Conservation (phyloP, 176 grass and related monocot species). For the sorghum (Sorghum bicolor) region Sorghum_bicolor_NCBIv3 NC_012870.2:57275501-57276000, state of each 20-base stretch:
- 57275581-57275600: neutral
- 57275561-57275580: neutral
- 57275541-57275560: neutral
- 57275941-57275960: too few species aligned
- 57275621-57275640: too few species aligned
- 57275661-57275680: neutral
- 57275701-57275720: too few species aligned
- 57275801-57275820: neutral
- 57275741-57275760: neutral
- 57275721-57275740: too few species aligned
- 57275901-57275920: too few species aligned
- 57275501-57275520: neutral
- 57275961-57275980: neutral
- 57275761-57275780: neutral
- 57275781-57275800: neutral
- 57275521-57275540: neutral
- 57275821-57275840: neutral
- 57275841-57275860: too few species aligned
- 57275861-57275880: neutral
- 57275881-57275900: neutral
- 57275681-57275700: too few species aligned
- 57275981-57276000: neutral
- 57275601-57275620: neutral
- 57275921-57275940: too few species aligned
- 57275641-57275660: neutral